Conservation (phyloP, 139 green algal genomes). For the Tetraselmis chui region DNA sequence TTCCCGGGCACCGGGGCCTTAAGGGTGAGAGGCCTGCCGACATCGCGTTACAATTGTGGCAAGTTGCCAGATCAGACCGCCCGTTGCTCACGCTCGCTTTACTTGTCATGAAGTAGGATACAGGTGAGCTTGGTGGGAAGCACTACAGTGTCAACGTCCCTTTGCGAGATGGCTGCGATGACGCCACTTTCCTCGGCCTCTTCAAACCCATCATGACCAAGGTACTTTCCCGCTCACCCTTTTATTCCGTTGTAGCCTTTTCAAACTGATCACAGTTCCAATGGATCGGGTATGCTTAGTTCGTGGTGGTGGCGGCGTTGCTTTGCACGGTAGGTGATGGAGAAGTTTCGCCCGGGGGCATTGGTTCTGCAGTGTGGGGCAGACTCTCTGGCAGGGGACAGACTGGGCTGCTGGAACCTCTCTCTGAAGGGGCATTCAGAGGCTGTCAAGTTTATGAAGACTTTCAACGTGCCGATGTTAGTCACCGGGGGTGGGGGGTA, state of each 20-base stretch:
- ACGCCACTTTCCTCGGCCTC: conserved; percentile 57
- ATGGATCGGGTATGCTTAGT: too few relatives aligned
- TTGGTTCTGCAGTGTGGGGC: conserved; percentile 84
- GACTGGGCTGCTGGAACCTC: conserved; percentile 90
- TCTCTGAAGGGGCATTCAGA: conserved; percentile 75
- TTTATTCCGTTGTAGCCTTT: too few relatives aligned
- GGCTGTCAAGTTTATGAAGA: conserved; percentile 84
- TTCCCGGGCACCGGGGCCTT: conserved; percentile 77
- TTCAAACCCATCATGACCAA: conserved; percentile 74
- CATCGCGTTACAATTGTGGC: too few relatives aligned
- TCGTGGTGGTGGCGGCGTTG: too few relatives aligned
- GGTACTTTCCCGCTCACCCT: too few relatives aligned
- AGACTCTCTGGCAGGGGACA: conserved; percentile 81
- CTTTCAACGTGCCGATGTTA: conserved; percentile 81
- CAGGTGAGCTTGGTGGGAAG: conserved; percentile 20
- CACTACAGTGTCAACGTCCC: conserved; percentile 81
- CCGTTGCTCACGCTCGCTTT: too few relatives aligned
- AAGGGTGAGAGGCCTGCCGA: too few relatives aligned
- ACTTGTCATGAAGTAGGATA: neutral
- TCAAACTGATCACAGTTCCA: too few relatives aligned
- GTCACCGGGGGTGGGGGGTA: conserved; percentile 88
- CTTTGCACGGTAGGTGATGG: too few relatives aligned
- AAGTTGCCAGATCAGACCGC: too few relatives aligned
- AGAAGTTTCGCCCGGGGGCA: conserved; percentile 61
- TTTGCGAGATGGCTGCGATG: conserved; percentile 64